phyloP scores from a whole-genome alignment of 495 filamentous ascomycete species.

The Xylaria intraflava region DNA sequence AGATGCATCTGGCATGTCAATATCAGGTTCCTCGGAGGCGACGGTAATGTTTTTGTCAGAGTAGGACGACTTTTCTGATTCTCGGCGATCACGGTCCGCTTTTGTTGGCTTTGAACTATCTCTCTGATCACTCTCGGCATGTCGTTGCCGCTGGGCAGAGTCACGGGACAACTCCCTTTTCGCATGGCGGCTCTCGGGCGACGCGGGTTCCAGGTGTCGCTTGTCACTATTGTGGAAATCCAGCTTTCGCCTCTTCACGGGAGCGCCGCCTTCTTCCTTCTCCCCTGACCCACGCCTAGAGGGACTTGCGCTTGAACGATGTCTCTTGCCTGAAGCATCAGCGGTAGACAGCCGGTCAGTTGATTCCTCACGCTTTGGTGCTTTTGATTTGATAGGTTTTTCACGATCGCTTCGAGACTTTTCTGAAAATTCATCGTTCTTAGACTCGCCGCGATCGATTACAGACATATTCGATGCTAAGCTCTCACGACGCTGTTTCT shows the following conservation, averaged over 20 bases:
- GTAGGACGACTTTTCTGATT: conserved; percentile 31
- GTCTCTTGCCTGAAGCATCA: conserved; percentile 54
- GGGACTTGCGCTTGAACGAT: conserved; percentile 61
- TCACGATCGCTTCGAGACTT: conserved; percentile 30
- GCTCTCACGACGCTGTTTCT: conserved; percentile 45
- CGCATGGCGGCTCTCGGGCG: conserved; percentile 34
- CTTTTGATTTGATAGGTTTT: conserved; percentile 44
- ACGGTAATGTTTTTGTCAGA: conserved; percentile 42
- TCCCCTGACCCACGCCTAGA: conserved; percentile 52
- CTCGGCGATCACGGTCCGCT: conserved; percentile 29
- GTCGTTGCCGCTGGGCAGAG: conserved; percentile 14
- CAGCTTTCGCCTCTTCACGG: conserved; percentile 43
- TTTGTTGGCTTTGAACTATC: conserved; percentile 32
- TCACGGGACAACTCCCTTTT: conserved; percentile 35
- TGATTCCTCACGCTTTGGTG: conserved; percentile 50
- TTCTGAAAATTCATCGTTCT: conserved; percentile 34
- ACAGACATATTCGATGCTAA: conserved; percentile 43
- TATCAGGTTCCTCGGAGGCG: conserved; percentile 41
- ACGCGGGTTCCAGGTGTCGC: conserved; percentile 31
- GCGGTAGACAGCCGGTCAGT: conserved; percentile 45
- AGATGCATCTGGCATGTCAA: conserved; percentile 42
- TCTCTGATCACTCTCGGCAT: conserved; percentile 30
- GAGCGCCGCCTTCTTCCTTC: conserved; percentile 48
- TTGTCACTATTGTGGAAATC: conserved; percentile 41
- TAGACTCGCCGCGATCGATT: conserved; percentile 35